Percentiles rank a stretch among this genome's conserved stretches.
Conservation (phyloP, 306 rosid species). For the Vicia sativa region DNA sequence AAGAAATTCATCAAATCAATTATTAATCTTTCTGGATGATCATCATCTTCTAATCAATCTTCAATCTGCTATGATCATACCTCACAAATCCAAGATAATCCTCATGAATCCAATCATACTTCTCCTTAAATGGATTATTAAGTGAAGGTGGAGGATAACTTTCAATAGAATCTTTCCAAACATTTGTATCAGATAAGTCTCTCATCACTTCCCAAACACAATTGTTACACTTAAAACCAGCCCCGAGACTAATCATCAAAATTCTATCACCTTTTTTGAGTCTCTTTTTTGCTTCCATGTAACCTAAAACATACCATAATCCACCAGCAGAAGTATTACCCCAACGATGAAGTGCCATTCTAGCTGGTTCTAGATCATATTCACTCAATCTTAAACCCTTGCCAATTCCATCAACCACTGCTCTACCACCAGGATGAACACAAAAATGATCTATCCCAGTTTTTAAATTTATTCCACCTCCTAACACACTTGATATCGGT, state of each 20-base stretch:
- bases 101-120: conserved; percentile 72
- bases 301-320: conserved; percentile 85
- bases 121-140: conserved; percentile 64
- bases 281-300: conserved; percentile 94
- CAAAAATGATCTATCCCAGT: conserved; percentile 76
- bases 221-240: conserved; percentile 86
- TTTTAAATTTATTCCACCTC: conserved; percentile 57
- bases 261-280: conserved; percentile 67
- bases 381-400: conserved; percentile 61
- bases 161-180: conserved; percentile 66
- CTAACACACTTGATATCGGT: conserved; percentile 29
- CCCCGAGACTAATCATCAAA: conserved; percentile 89
- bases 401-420: conserved; percentile 79
- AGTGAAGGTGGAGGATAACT: conserved; percentile 58
- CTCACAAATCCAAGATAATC: conserved; percentile 67
- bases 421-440: conserved; percentile 77
- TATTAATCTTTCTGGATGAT: background rate
- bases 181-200: conserved; percentile 64
- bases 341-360: conserved; percentile 85
- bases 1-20: too few relatives aligned
- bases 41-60: background rate
- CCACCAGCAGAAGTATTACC: conserved; percentile 92
- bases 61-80: conserved; percentile 44
- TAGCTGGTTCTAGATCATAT: conserved; percentile 71
- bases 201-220: conserved; percentile 86